Base-by-base conservation (phyloP, 75 land plant genomes). In the Cupressus sempervirens region DNA sequence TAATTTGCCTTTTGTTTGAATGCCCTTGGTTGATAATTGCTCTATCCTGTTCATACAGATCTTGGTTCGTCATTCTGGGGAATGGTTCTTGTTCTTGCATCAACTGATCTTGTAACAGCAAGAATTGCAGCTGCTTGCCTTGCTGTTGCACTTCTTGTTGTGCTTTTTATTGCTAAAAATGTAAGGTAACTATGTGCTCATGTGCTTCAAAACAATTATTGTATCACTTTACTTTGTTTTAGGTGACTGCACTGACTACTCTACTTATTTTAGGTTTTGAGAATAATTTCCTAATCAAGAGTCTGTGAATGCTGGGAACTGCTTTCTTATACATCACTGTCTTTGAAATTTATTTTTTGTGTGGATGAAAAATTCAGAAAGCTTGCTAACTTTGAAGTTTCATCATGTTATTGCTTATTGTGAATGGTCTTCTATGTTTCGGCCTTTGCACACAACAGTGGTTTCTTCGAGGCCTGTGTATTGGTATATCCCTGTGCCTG, bases 11-110 rank as follows among this genome's bases (percentile, higher is more conserved):
- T 23, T 32, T 43, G n/a, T 43, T 12, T 29, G 48, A 79, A 79
- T 45, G 23, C 8, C 81, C 50, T 79, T 79, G n/a, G 50, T 30
- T 40, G 29, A 79, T n/a, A 1, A 79, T 79, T 43, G 14, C 29
- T 79, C 48, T 43, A 26, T 79, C 46, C 14, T 45, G 11, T 82
- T 26, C 43, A 16, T 86, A 32, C 97, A 98, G 99, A 98, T 91
- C 94, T 98, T 89, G 99, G 99, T 56, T 98, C 99, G 53, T 93
- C 99, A 81, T 98, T 98, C 88, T 98, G 99, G 99, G 99, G 99
- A 73, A 96, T 98, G 98, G 93, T 90, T 67, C 88, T 98, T 40
- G 87, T 98, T 62, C 91, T 98, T 41, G 90, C 96, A 52, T 96
- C 99, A 34, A 96, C 98, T 52, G 90, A 96, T 85, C 81, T 88